A percentile compares a stretch with the other conserved stretches of the same genome.
Evolutionary conservation across 2,329 filamentous ascomycete genomes (phyloP).

Genomic region (Paradendryphiella salina): DNA sequence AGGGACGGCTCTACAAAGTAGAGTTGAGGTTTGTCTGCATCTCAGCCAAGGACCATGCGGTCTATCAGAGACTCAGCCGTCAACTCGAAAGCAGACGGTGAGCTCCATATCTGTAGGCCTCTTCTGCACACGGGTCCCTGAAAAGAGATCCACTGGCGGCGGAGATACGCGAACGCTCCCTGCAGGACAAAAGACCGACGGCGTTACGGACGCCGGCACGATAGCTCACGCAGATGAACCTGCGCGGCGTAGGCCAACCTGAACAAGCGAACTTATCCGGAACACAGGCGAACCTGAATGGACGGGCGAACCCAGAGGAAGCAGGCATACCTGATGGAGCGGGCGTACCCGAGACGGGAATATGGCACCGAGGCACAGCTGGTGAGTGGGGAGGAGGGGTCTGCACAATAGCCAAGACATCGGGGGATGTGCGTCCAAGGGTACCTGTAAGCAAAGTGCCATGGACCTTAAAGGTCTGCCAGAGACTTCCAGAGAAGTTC

Average conservation of each 20-base stretch:
- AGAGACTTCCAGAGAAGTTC: constrained; percentile 18
- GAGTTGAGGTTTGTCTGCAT: constrained; percentile 25
- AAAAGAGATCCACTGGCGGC: constrained; percentile 26
- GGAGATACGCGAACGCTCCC: constrained; percentile 25
- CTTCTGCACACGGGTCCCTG: constrained; percentile 30
- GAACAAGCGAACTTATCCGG: constrained; percentile 8
- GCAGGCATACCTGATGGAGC: constrained; percentile 17
- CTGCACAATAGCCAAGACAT: constrained; percentile 17
- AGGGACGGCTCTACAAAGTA: not conserved
- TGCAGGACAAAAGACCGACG: constrained; percentile 20
- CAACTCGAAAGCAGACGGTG: constrained; percentile 5
- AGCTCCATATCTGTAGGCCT: constrained; percentile 35
- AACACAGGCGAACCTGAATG: constrained; percentile 9
- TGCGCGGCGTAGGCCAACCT: constrained; percentile 1
- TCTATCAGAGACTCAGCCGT: constrained; percentile 26
- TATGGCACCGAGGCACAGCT: constrained; percentile 4
- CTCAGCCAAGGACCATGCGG: constrained; percentile 34
- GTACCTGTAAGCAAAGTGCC: constrained; percentile 28
- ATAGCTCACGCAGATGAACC: not conserved
- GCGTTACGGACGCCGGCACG: not conserved
- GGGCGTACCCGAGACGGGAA: constrained; percentile 8
- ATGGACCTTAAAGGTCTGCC: constrained; percentile 30
- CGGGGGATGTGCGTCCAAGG: constrained; percentile 19
- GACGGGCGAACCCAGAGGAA: constrained; percentile 5
- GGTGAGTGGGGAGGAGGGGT: constrained; percentile 1